Evolutionary conservation across 208 protist species (phyloP), one percentile per base, ranked within the genome.

Genomic region (Porcisia hertigi): DNA sequence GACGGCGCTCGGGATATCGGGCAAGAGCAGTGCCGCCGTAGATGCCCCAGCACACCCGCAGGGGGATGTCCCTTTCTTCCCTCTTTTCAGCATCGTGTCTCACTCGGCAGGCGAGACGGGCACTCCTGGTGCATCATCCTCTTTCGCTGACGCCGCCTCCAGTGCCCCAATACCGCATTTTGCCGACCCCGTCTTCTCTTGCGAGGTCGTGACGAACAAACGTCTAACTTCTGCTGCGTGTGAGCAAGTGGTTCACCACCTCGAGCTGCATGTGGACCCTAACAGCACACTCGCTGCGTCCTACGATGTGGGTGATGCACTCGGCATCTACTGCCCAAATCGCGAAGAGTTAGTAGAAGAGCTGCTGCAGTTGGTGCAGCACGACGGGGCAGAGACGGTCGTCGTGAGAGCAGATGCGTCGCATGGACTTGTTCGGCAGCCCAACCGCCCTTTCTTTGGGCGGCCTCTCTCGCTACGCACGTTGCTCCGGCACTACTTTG

Each of bases 291-390:
- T 30, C 12, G 41, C 64, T 41, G 0, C 58, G 23, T n/a, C 49
- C 41, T 93, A 93, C 79, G 88, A 91, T 43, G 88, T 94, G 1
- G 93, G 91, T 20, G 93, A 95, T 75, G 91, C 93, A 39, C 72
- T 97, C 8, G 91, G 90, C 34, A 77, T 96, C n/a, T 96, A 93
- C 83, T 87, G 79, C 71, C 83, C 74, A 3, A 96, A 96, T 67
- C 79, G 73, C 18, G 65, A 75, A 3, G 73, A 82, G 60, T 73
- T 87, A 25, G 86, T 96, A n/a, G 86, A 92, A 41, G 72, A 67
- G 43, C 71, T 94, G 71, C 86, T 97, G 60, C 55, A 71, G 1
- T 72, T 73, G 9, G 82, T 89, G 36, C 41, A 77, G 34, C 53
- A 77, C 14, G 64, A 71, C 60, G 91, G 88, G 23, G 74, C 88